A percentile compares a stretch with the other conserved stretches of the same genome.
Conservation (phyloP, 73 alveolate genomes). For the Blepharisma japonicum region DNA sequence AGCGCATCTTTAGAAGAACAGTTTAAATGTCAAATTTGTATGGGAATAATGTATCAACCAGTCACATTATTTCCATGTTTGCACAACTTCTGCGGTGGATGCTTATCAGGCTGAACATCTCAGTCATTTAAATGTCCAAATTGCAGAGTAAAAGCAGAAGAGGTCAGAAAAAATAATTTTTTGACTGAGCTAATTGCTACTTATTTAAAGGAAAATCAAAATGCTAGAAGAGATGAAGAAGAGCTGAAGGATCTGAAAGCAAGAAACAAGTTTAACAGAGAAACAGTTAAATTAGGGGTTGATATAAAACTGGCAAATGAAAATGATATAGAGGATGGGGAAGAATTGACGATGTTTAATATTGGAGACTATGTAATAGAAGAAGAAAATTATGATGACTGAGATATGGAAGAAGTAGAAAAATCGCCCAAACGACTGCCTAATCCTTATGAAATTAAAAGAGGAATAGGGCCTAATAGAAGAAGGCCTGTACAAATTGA, state of each 20-base stretch:
- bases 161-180: slow-evolving; percentile 49
- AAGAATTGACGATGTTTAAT: no score
- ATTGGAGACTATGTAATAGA: no score
- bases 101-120: slow-evolving; percentile 58
- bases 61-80: slow-evolving; percentile 65
- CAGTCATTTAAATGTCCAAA: slow-evolving; percentile 54
- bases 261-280: no score
- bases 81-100: slow-evolving; percentile 70
- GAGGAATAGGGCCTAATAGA: no score
- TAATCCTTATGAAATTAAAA: no score
- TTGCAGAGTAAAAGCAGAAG: slow-evolving; percentile 49
- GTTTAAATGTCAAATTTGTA: slow-evolving; percentile 58
- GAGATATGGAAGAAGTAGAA: no score
- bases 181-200: slow-evolving; percentile 40
- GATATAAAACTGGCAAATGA: no score
- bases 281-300: no score
- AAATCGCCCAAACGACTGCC: no score
- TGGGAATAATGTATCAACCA: slow-evolving; percentile 55
- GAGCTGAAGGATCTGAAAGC: not conserved
- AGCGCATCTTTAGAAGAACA: slow-evolving; percentile 35
- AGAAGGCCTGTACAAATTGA: not conserved
- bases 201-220: slow-evolving; percentile 34
- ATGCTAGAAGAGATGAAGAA: slow-evolving; percentile 34
- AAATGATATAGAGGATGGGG: no score
- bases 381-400: no score